Conservation (phyloP, 441 rosid species). For the Jatropha multifida region DNA sequence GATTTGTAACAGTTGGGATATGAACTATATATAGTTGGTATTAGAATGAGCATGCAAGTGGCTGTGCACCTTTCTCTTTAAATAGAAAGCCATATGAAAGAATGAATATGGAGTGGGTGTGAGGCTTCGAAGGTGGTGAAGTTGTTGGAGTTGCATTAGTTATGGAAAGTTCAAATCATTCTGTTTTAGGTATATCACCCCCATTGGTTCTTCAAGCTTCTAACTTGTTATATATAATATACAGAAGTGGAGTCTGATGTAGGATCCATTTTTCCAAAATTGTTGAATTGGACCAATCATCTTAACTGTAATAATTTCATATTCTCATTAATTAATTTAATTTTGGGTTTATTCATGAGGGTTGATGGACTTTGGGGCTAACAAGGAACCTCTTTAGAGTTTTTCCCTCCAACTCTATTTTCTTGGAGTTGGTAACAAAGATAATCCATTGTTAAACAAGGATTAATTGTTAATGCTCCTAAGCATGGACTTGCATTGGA, state of each 20-base stretch:
- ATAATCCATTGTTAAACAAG: neutral
- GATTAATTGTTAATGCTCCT: too few relatives aligned
- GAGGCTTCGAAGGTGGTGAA: slow-evolving; percentile 27
- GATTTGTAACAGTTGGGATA: slow-evolving; percentile 15
- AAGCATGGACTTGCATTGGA: neutral
- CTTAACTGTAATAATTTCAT: neutral
- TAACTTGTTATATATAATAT: neutral
- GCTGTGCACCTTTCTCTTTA: slow-evolving; percentile 21
- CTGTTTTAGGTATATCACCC: slow-evolving; percentile 19
- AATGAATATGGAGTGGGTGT: slow-evolving; percentile 39
- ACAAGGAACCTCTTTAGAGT: too few relatives aligned
- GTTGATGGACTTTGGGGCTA: neutral
- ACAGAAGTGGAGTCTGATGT: slow-evolving; percentile 10
- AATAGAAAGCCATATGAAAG: slow-evolving; percentile 20
- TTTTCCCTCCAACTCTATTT: neutral
- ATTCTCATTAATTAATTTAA: neutral
- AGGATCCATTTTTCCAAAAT: neutral
- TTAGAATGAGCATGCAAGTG: slow-evolving; percentile 26
- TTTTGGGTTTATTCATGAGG: neutral
- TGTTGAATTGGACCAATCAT: neutral
- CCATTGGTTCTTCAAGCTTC: neutral
- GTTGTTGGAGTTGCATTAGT: slow-evolving; percentile 36
- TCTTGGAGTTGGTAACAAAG: neutral
- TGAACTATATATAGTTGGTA: neutral
- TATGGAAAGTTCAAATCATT: slow-evolving; percentile 2